Percentiles rank a stretch among this genome's conserved stretches.
These are phyloP conservation scores for Aspergillus viridinutans DNA, from an alignment of 2,329 filamentous ascomycete species.

Conservation along the genomic window DNA sequence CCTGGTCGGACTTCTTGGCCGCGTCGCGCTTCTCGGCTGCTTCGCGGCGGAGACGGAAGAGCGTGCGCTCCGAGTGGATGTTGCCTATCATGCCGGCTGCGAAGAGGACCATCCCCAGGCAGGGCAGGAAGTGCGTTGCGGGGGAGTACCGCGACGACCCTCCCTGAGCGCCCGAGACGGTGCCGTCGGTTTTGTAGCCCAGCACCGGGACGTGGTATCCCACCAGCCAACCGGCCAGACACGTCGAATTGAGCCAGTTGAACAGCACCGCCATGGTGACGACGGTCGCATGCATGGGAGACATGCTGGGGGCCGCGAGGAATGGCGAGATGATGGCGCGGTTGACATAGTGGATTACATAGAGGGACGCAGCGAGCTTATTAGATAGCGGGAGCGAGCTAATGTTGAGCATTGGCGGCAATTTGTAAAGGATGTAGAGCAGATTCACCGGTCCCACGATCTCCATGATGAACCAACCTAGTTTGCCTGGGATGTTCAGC, in stretches of 20 bases:
- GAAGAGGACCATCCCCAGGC: slow-evolving; percentile 69
- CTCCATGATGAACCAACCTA: slow-evolving; percentile 90
- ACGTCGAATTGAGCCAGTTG: slow-evolving; percentile 75
- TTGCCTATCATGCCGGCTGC: slow-evolving; percentile 72
- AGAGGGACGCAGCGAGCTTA: slow-evolving; percentile 34
- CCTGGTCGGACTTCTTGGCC: slow-evolving; percentile 47
- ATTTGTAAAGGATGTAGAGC: slow-evolving; percentile 70
- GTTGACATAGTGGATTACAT: slow-evolving; percentile 84
- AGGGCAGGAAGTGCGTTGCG: slow-evolving; percentile 36
- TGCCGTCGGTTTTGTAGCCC: slow-evolving; percentile 14
- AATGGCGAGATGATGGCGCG: slow-evolving; percentile 79
- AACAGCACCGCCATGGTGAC: slow-evolving; percentile 63
- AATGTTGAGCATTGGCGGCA: slow-evolving; percentile 50
- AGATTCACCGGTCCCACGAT: slow-evolving; percentile 70
- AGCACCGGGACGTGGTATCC: slow-evolving; percentile 61
- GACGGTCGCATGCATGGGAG: slow-evolving; percentile 72
- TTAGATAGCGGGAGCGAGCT: slow-evolving; percentile 31
- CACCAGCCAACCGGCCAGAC: slow-evolving; percentile 73
- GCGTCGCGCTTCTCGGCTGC: slow-evolving; percentile 48
- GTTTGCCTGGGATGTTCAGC: slow-evolving; percentile 82
- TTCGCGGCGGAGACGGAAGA: slow-evolving; percentile 77
- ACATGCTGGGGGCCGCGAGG: slow-evolving; percentile 81
- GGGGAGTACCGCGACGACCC: slow-evolving; percentile 10
- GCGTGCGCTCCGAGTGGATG: slow-evolving; percentile 82
- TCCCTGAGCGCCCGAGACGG: not conserved